phyloP scores from a whole-genome alignment of 106 monocot species.

The Triglochin maritima region DNA sequence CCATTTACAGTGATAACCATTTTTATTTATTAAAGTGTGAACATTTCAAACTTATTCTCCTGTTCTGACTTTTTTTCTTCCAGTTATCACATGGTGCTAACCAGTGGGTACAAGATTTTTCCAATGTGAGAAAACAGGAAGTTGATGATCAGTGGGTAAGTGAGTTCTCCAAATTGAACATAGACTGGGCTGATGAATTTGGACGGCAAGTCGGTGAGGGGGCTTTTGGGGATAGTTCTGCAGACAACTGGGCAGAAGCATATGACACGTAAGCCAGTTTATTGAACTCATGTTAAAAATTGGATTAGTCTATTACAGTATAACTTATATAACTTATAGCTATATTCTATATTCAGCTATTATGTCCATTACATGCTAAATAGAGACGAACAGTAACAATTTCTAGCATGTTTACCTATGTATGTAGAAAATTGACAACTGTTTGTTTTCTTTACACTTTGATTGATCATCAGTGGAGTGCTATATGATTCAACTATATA shows the following conservation, averaged over 20 bases:
- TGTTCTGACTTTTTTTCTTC: background rate
- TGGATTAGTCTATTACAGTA: no score
- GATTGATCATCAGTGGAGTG: no score
- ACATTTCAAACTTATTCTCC: background rate
- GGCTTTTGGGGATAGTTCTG: slow-evolving; percentile 46
- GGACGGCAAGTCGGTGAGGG: slow-evolving; percentile 50
- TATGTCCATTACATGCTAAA: no score
- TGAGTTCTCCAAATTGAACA: slow-evolving; percentile 92
- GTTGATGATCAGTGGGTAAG: slow-evolving; percentile 75
- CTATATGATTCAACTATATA: no score
- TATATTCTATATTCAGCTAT: no score
- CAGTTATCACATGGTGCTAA: slow-evolving; percentile 68
- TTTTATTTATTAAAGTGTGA: background rate
- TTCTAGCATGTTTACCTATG: no score
- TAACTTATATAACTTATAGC: no score
- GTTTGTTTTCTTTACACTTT: no score
- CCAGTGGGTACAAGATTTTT: slow-evolving; percentile 71
- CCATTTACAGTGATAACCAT: background rate
- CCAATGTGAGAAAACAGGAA: slow-evolving; percentile 35
- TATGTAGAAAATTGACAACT: no score
- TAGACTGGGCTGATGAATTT: slow-evolving; percentile 97
- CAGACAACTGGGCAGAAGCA: slow-evolving; percentile 65
- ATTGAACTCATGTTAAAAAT: background rate
- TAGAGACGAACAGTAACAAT: no score
- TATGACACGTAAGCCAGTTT: slow-evolving; percentile 48